Conservation (phyloP, 192 early-diverging fungal genomes). For the Spizellomyces punctatus region DNA sequence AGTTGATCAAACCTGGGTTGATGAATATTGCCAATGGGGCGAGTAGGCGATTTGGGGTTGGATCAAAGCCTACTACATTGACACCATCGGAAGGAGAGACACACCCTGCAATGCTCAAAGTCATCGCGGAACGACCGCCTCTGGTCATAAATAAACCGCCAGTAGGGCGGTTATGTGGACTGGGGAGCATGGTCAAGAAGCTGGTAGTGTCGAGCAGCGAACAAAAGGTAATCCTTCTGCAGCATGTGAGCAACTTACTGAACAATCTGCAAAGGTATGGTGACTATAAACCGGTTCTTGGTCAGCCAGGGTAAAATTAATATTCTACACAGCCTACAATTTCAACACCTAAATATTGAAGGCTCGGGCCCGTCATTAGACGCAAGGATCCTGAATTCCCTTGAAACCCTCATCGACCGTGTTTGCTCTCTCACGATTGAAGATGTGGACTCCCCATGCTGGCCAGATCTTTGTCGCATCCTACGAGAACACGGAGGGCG, state of each 20-base stretch:
- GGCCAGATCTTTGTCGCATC: conserved; percentile 38
- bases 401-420: conserved; percentile 35
- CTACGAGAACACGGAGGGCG: conserved; percentile 31
- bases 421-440: conserved; percentile 39
- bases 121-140: not conserved
- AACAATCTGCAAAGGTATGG: conserved; percentile 29
- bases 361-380: conserved; percentile 28
- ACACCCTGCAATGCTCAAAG: not conserved
- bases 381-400: conserved; percentile 31
- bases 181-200: conserved; percentile 34
- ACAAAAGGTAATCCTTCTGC: conserved; percentile 31
- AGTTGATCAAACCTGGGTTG: conserved; percentile 25
- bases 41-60: conserved; percentile 10
- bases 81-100: not conserved
- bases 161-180: conserved; percentile 1
- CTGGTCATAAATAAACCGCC: not conserved
- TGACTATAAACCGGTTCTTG: not conserved
- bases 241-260: conserved; percentile 27
- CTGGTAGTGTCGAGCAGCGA: conserved; percentile 29
- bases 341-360: conserved; percentile 24
- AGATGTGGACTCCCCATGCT: conserved; percentile 46
- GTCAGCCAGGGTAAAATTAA: not conserved
- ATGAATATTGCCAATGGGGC: conserved; percentile 27
- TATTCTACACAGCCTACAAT: conserved; percentile 19
- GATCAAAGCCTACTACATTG: not conserved